Conservation (phyloP, 1,284 basidiomycete genomes). For the Ustilago curta region DNA sequence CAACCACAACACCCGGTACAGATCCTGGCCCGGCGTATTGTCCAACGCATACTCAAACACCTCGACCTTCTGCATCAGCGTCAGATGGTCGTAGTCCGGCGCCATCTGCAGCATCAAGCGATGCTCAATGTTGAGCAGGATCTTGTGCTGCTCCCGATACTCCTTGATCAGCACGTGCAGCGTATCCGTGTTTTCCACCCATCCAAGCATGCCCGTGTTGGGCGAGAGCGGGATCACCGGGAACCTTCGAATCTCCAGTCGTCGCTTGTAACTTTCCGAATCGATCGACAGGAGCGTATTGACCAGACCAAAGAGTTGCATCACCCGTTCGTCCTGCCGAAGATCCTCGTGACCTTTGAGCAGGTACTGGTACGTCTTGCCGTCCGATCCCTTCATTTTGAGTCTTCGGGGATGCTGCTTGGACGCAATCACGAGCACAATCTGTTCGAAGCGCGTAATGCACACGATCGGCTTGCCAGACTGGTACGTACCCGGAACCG, state of each 20-base stretch:
- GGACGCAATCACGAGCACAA: conserved; percentile 85
- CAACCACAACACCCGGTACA: conserved; percentile 98
- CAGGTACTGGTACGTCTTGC: conserved; percentile 90
- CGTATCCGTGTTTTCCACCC: conserved; percentile 97
- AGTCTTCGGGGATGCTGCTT: conserved; percentile 96
- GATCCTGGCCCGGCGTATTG: conserved; percentile 97
- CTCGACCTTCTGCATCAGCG: conserved; percentile 96
- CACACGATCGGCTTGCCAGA: conserved; percentile 86
- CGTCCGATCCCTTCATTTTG: conserved; percentile 89
- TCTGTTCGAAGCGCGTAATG: conserved; percentile 77
- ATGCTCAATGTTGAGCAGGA: conserved; percentile 97
- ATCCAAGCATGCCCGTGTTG: conserved; percentile 92
- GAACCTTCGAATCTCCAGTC: conserved; percentile 92
- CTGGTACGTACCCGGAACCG: conserved; percentile 96
- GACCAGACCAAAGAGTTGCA: conserved; percentile 98
- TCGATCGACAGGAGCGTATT: conserved; percentile 94
- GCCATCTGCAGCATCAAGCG: conserved; percentile 99
- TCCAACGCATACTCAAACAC: conserved; percentile 99
- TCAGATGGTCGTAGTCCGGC: conserved; percentile 95
- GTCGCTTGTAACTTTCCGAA: conserved; percentile 93
- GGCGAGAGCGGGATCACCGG: conserved; percentile 95
- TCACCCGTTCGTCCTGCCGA: conserved; percentile 98
- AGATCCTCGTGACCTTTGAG: conserved; percentile 99
- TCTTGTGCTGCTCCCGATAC: conserved; percentile 75
- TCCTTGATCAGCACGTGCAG: conserved; percentile 96